phyloP scores from a whole-genome alignment of 1,139 yeast genomes.

The Sugiyamaella sp. region DNA sequence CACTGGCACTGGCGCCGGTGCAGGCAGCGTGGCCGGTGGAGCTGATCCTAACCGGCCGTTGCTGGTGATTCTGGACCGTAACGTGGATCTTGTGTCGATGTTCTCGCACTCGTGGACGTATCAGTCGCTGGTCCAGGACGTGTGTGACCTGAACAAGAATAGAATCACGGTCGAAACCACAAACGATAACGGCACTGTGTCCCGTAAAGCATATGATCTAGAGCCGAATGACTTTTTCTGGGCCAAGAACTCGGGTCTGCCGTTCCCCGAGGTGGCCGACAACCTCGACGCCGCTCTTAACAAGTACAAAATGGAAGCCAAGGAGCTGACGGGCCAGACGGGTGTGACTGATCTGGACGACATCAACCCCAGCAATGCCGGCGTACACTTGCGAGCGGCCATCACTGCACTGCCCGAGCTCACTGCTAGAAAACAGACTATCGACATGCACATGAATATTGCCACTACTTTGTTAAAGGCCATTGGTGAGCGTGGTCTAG shows the following conservation, averaged over 20 bases:
- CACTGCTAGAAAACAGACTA: slow-evolving; percentile 81
- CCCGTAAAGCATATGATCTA: slow-evolving; percentile 67
- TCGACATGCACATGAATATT: slow-evolving; percentile 97
- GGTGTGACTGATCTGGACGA: slow-evolving; percentile 72
- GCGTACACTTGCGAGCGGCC: slow-evolving; percentile 80
- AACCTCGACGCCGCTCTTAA: slow-evolving; percentile 85
- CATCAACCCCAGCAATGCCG: slow-evolving; percentile 44
- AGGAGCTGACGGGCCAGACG: slow-evolving; percentile 76
- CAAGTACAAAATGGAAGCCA: slow-evolving; percentile 82
- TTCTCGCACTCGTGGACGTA: slow-evolving; percentile 97
- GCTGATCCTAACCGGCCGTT: slow-evolving; percentile 62
- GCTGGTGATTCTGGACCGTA: slow-evolving; percentile 80
- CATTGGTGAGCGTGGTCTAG: slow-evolving; percentile 81
- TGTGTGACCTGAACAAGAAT: slow-evolving; percentile 77
- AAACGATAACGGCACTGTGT: slow-evolving; percentile 45
- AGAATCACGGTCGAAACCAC: slow-evolving; percentile 61
- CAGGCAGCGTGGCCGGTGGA: slow-evolving; percentile 38
- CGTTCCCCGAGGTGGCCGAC: slow-evolving; percentile 98
- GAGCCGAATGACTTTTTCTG: slow-evolving; percentile 95
- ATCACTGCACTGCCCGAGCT: slow-evolving; percentile 90
- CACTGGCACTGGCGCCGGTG: slow-evolving; percentile 1
- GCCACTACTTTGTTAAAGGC: slow-evolving; percentile 82
- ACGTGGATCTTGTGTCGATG: slow-evolving; percentile 89
- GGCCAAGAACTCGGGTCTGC: slow-evolving; percentile 78
- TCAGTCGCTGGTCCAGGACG: slow-evolving; percentile 94